Evolutionary conservation across 2,329 filamentous ascomycete species (phyloP), one percentile per base, ranked within the genome.

Genomic region (Penicillium crustosum): DNA sequence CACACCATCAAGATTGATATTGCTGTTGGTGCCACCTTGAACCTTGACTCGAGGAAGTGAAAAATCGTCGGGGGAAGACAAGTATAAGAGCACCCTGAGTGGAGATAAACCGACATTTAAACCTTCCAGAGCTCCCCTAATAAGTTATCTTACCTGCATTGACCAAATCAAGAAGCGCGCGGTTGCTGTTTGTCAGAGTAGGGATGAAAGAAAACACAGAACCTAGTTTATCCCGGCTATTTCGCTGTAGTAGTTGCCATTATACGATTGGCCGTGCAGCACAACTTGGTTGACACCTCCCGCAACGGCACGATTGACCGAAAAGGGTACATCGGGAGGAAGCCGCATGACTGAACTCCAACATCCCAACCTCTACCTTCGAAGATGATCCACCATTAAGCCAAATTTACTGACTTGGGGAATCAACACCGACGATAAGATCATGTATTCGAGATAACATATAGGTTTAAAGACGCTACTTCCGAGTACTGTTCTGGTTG

Each of bases 21-120:
- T 66, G 38, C 50, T 53, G 12, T 49, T 36, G 2, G 69, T 57
- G 0, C 66, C 66, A 31, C 76, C 60, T 4, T 58, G 27, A 1
- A 82, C 78, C 2, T 61, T 54, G 2, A 78, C 78, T 12, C 72
- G 57, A 0, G 73, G 67, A 0, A 78, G 71, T 4, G 60, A 68
- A 36, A 82, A 75, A 49, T 80, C 81, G n/a, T 78, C 76, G 0
- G 79, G 75, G 4, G 71, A 0, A 82, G 66, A 58, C 81, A 82
- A 10, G 77, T 74, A 58, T 79, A 81, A 0, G 76, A 71, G 58
- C 70, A 78, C 0, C 76, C 74, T 73, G 8, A 44, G 52, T 19
- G 21, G 4, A 12, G 17, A 19, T 41, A 15, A 43, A 27, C 8
- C 19, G 27, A 31, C 7, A 19, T 27, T 19, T 41, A 36, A 10